Percentiles rank a stretch among this genome's conserved stretches.
Evolutionary conservation across 352 stramenopile genomes (phyloP).

Genomic region (Phytophthora lateralis): DNA sequence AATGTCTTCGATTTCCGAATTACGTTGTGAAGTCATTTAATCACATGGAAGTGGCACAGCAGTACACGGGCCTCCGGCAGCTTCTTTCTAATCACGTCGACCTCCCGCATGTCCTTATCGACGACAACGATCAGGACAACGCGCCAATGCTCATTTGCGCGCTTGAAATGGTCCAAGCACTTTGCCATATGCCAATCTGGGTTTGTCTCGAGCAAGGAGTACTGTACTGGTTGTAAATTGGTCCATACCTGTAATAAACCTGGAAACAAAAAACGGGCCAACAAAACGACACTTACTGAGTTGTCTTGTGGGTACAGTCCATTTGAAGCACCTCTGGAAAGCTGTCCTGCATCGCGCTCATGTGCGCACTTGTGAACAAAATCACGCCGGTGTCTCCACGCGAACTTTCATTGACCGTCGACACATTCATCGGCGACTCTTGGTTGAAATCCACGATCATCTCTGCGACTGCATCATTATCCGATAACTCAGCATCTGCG

Average conservation of each 20-base stretch:
- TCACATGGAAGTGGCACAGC: constrained; percentile 10
- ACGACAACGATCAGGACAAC: constrained; percentile 5
- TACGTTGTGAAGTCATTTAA: constrained; percentile 13
- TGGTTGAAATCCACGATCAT: constrained; percentile 16
- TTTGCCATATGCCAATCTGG: constrained; percentile 12
- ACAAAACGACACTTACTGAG: constrained; percentile 15
- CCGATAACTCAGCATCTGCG: neutral
- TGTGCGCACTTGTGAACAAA: constrained; percentile 4
- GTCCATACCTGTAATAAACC: neutral
- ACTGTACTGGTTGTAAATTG: constrained; percentile 15
- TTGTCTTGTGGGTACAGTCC: constrained; percentile 16
- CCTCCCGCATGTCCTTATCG: too few species aligned
- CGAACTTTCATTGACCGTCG: constrained; percentile 5
- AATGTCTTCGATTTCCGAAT: constrained; percentile 4
- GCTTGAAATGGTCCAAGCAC: constrained; percentile 12
- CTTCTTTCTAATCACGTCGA: too few species aligned
- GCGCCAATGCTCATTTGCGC: constrained; percentile 13
- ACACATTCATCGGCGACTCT: neutral
- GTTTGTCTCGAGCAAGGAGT: constrained; percentile 12
- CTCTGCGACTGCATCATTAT: constrained; percentile 8
- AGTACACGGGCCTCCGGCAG: too few species aligned
- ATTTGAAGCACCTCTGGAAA: constrained; percentile 5
- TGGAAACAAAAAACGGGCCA: too few species aligned
- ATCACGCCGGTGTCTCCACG: constrained; percentile 16
- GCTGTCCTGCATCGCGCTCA: constrained; percentile 7